Conservation (phyloP, 495 filamentous ascomycete species). For the Aspergillus haitiensis region DNA sequence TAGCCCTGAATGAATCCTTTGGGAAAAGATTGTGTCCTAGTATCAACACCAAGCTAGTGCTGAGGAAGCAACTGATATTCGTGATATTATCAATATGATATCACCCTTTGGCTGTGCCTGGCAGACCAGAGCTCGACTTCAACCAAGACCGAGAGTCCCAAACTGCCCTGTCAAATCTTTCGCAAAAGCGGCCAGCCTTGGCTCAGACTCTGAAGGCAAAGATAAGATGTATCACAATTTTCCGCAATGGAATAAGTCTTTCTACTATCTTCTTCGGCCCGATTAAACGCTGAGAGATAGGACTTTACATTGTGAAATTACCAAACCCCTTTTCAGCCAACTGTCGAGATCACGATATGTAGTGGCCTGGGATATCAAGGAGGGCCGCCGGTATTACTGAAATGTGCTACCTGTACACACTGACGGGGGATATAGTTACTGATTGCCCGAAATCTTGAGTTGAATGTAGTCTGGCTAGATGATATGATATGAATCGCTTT, state of each 20-base stretch:
- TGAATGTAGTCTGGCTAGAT: slow-evolving; percentile 6
- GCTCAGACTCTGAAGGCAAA: slow-evolving; percentile 11
- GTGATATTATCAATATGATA: slow-evolving; percentile 9
- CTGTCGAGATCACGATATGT: no score
- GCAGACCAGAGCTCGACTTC: slow-evolving; percentile 13
- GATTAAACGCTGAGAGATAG: no score
- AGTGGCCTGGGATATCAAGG: no score
- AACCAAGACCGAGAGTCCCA: slow-evolving; percentile 13
- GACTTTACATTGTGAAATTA: no score
- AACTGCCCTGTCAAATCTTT: slow-evolving; percentile 14
- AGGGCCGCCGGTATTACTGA: no score
- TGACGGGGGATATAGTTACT: no score
- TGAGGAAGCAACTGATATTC: slow-evolving; percentile 9
- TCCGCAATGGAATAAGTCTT: no score
- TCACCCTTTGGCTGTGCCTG: neutral
- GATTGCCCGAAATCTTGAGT: no score
- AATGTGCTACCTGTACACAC: no score
- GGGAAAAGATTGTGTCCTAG: slow-evolving; percentile 7
- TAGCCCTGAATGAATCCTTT: slow-evolving; percentile 6
- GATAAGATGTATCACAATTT: slow-evolving; percentile 15
- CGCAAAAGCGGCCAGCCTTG: slow-evolving; percentile 19
- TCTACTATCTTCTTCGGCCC: no score
- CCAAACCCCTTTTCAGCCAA: no score
- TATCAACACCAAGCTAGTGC: slow-evolving; percentile 7
- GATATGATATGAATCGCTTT: slow-evolving; percentile 6